Evolutionary conservation across 2,329 filamentous ascomycete genomes (phyloP).

Genomic region (Gnomoniopsis sp.): DNA sequence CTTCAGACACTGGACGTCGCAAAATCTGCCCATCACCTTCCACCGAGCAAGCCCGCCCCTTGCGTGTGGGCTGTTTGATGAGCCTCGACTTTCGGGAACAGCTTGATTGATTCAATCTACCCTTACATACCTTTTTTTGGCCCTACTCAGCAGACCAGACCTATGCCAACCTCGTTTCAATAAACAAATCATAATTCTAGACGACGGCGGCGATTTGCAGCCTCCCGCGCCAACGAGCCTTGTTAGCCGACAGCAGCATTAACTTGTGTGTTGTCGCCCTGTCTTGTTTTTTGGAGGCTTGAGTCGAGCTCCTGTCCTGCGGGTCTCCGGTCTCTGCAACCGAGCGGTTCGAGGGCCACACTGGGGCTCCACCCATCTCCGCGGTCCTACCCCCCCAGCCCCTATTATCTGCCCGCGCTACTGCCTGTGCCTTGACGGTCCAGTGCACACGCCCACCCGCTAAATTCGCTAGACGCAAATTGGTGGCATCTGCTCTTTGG

Average conservation of each 20-base stretch:
- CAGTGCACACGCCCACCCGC: conserved; percentile 18
- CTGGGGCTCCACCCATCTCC: conserved; percentile 15
- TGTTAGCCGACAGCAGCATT: conserved; percentile 16
- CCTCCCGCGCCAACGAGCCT: neutral
- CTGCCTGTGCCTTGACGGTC: conserved; percentile 20
- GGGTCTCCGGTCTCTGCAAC: conserved; percentile 14
- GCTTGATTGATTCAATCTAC: conserved; percentile 27
- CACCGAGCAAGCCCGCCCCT: conserved; percentile 23
- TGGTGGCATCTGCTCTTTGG: conserved; percentile 3
- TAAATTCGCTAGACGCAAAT: conserved; percentile 20
- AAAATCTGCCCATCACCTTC: conserved; percentile 28
- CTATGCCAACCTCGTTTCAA: conserved; percentile 34
- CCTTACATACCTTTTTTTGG: conserved; percentile 14
- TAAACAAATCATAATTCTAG: conserved; percentile 37
- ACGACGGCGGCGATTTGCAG: conserved; percentile 12
- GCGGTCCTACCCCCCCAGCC: conserved; percentile 11
- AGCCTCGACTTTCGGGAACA: conserved; percentile 27
- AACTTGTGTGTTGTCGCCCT: conserved; percentile 13
- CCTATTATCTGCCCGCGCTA: conserved; percentile 19
- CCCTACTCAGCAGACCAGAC: conserved; percentile 13
- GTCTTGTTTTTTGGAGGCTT: neutral
- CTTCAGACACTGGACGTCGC: conserved; percentile 34
- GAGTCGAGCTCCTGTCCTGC: conserved; percentile 5
- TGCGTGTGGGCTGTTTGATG: conserved; percentile 29
- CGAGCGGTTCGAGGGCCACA: conserved; percentile 14